These are phyloP conservation scores for Hemileia vastatrix DNA, from an alignment of 1,284 basidiomycete genomes.

Conservation along the genomic window DNA sequence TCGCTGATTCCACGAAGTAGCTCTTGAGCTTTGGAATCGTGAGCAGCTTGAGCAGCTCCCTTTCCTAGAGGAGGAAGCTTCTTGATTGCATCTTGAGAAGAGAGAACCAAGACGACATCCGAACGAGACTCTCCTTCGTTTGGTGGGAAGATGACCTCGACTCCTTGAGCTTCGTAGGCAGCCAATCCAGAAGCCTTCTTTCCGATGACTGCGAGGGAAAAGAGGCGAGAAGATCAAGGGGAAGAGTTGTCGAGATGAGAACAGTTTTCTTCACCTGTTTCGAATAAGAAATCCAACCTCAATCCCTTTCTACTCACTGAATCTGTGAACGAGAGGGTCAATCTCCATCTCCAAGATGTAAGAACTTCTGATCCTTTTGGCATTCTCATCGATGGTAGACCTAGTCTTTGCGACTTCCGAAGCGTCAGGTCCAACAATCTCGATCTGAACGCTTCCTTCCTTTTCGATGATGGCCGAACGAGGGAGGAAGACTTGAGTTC, in stretches of 20 bases:
- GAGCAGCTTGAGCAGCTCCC: slow-evolving; percentile 31
- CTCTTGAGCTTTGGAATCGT: slow-evolving; percentile 31
- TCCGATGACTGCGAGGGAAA: slow-evolving; percentile 29
- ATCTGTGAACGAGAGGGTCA: slow-evolving; percentile 40
- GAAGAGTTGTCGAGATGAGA: too few relatives aligned
- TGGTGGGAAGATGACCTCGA: slow-evolving; percentile 71
- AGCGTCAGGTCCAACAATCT: slow-evolving; percentile 40
- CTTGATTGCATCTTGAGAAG: slow-evolving; percentile 54
- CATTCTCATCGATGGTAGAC: slow-evolving; percentile 29
- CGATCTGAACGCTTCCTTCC: slow-evolving; percentile 54
- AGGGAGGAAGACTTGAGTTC: slow-evolving; percentile 48
- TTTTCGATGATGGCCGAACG: slow-evolving; percentile 48
- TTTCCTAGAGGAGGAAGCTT: slow-evolving; percentile 63
- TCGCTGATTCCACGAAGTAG: slow-evolving; percentile 60
- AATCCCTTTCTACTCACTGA: slow-evolving; percentile 13
- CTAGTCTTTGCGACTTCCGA: slow-evolving; percentile 30
- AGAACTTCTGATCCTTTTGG: slow-evolving; percentile 28
- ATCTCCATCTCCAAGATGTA: slow-evolving; percentile 32
- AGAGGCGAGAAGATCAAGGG: background rate
- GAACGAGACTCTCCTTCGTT: slow-evolving; percentile 61
- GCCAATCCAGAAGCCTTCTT: slow-evolving; percentile 35
- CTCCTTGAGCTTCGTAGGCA: slow-evolving; percentile 65
- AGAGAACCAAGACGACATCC: slow-evolving; percentile 52
- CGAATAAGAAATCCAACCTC: too few relatives aligned
- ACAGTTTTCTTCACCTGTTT: too few relatives aligned